Conservation (phyloP, 352 stramenopile genomes). For the Phytophthora fragariae region DNA sequence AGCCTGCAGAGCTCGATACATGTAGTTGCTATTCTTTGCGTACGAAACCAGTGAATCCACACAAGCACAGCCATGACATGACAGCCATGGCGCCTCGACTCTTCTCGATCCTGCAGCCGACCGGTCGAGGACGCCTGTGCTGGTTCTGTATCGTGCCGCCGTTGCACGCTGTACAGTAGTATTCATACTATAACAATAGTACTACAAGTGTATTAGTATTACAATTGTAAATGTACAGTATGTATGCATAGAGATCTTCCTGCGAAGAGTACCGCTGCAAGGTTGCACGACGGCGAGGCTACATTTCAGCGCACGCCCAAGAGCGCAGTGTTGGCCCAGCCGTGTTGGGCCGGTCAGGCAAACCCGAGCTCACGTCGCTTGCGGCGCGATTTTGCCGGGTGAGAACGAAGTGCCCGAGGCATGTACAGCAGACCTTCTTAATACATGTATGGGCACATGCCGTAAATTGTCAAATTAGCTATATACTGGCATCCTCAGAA, state of each 20-base stretch:
- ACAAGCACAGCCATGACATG: no score
- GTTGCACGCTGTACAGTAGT: neutral
- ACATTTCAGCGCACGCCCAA: slow-evolving; percentile 1
- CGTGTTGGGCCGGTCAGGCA: no score
- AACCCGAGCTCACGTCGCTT: neutral
- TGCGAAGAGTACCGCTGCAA: neutral
- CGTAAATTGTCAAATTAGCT: no score
- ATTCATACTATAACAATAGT: no score
- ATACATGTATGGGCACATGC: no score
- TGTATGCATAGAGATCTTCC: slow-evolving; percentile 8
- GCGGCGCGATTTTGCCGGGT: neutral
- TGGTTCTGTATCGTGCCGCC: slow-evolving; percentile 19
- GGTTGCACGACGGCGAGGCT: neutral
- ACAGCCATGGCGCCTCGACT: no score
- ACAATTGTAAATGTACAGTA: neutral
- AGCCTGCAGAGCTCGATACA: no score
- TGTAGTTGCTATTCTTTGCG: no score
- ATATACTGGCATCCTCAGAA: no score
- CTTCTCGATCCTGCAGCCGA: neutral
- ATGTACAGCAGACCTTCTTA: no score
- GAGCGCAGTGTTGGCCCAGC: neutral
- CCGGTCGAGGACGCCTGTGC: neutral
- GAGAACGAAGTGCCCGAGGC: neutral
- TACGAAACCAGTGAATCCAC: no score
- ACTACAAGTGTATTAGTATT: no score